These are phyloP conservation scores for Tillandsia leiboldiana DNA, from an alignment of 176 grass and related monocot genomes.

Conservation along the genomic window DNA sequence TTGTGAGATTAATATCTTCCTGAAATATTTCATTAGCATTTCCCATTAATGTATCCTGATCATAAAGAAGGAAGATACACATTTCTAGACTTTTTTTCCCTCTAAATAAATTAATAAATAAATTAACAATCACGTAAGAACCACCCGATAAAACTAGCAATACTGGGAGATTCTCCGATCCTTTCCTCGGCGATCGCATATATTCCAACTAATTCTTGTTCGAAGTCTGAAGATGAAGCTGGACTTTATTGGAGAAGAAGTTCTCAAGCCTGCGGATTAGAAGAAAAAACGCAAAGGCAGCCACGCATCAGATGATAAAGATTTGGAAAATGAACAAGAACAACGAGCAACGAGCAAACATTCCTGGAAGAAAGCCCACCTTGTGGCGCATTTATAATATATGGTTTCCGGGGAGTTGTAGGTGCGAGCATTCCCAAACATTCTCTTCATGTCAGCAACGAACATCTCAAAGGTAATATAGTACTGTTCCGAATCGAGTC, in stretches of 20 bases:
- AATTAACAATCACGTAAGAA: no score
- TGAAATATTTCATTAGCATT: no score
- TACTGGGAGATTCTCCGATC: no score
- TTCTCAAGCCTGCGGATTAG: constrained; percentile 48
- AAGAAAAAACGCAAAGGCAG: not conserved
- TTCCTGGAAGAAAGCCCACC: constrained; percentile 16
- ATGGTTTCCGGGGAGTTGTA: constrained; percentile 96
- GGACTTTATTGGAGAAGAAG: constrained; percentile 63
- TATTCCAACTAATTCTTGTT: constrained; percentile 48
- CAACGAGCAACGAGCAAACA: not conserved
- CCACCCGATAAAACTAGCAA: no score
- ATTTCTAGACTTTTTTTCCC: no score
- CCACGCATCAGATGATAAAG: not conserved
- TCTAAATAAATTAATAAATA: no score
- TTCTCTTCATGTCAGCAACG: constrained; percentile 82
- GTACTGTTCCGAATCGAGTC: constrained; percentile 88
- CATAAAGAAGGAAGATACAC: no score
- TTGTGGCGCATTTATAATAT: constrained; percentile 85
- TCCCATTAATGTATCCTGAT: no score
- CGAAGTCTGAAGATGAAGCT: constrained; percentile 47
- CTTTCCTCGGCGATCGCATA: not conserved
- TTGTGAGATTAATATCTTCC: no score
- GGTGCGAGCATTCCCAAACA: constrained; percentile 81
- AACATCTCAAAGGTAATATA: constrained; percentile 99
- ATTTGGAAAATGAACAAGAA: no score